Base-by-base conservation (phyloP, 441 rosid species). In the Populus hybrid region DNA sequence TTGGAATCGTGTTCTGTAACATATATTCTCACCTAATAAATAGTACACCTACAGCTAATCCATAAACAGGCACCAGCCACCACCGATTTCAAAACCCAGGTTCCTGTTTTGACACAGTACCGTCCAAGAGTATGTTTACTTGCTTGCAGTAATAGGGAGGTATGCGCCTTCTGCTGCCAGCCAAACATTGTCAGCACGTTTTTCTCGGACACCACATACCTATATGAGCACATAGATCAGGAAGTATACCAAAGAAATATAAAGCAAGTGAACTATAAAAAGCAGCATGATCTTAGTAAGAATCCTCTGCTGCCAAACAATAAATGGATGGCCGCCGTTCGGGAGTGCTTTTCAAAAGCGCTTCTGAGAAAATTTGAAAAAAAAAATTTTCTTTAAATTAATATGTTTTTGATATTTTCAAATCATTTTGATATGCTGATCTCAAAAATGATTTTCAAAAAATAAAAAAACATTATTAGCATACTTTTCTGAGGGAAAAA, bases 141-240 rank as follows among this genome's bases (percentile, higher is more conserved):
- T 84, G 88, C 87, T 88, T 78, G 79, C 90, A 0, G 87, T 80
- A 69, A 94, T 79, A 0, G 98, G 99, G 80, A 96, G 96, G 86
- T 91, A 94, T 26, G 89, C 95, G 6, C 99, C 99, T 85, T 96
- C 98, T 14, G 98, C 95, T 63, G 98, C 98, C 85, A 94, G 80
- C 99, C 99, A 96, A 57, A 96, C 76, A 12, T 91, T 96, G 81
- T 94, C 99, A 0, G 98, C 87, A 8, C 90, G 90, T 88, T 96
- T 94, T 82, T 96, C 98, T 11, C 90, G 77, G 66, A 94, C 71
- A 36, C 93, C 95, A 50, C 99, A 94, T 20, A 94, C 99, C 99
- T 96, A 70, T 8, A 75, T 28, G 78, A 79, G 69, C n/a, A 23
- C 18, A 85, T 20, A 59, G 34, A 75, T 53, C 50, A 75, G 78